Percentiles rank a stretch among this genome's conserved stretches.
phyloP scores from a whole-genome alignment of 805 yeast genomes.

The Wickerhamiella nectarea region DNA sequence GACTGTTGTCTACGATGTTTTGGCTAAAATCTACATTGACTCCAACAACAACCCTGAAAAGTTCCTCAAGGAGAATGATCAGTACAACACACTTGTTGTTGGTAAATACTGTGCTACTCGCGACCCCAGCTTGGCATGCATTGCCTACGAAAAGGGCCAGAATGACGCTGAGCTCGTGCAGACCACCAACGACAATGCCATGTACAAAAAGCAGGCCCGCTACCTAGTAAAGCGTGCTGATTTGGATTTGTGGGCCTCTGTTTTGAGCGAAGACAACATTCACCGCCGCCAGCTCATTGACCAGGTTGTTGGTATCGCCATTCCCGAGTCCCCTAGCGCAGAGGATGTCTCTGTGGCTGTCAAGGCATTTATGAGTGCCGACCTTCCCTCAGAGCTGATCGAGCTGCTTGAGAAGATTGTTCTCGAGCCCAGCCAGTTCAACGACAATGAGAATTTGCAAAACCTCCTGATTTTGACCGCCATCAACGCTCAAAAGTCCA shows the following conservation, averaged over 20 bases:
- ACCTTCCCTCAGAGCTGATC: conserved; percentile 81
- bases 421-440: conserved; percentile 93
- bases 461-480: conserved; percentile 89
- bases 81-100: conserved; percentile 84
- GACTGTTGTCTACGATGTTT: conserved; percentile 81
- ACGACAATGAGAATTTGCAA: conserved; percentile 87
- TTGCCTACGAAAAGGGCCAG: conserved; percentile 90
- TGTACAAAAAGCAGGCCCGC: conserved; percentile 99
- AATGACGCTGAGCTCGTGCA: conserved; percentile 80
- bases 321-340: conserved; percentile 94
- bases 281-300: conserved; percentile 88
- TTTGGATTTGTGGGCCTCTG: conserved; percentile 64
- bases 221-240: conserved; percentile 85
- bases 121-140: conserved; percentile 95
- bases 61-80: conserved; percentile 79
- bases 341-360: conserved; percentile 88
- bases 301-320: conserved; percentile 90
- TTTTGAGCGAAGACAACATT: conserved; percentile 56
- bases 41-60: conserved; percentile 96
- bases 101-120: conserved; percentile 98
- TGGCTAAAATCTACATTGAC: conserved; percentile 96
- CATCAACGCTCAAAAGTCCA: conserved; percentile 81
- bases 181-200: conserved; percentile 91
- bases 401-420: conserved; percentile 92
- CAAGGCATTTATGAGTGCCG: conserved; percentile 94